phyloP scores from a whole-genome alignment of 1,284 basidiomycete genomes.

The Fomitopsis pinicola region DNA sequence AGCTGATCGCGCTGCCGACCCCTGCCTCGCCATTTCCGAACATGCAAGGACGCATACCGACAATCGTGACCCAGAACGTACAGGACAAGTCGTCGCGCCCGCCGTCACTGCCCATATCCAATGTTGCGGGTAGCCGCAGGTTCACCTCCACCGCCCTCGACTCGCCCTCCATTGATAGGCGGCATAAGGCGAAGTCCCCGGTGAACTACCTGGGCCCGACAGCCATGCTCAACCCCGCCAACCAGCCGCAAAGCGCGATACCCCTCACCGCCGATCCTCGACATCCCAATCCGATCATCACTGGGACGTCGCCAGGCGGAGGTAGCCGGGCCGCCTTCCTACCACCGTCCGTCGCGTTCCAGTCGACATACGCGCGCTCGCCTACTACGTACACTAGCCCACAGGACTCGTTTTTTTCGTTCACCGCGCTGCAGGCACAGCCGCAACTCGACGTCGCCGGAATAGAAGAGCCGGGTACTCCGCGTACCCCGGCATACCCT shows the following conservation, averaged over 20 bases:
- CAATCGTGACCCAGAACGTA: neutral
- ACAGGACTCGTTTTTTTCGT: slow-evolving; percentile 17
- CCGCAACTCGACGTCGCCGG: slow-evolving; percentile 18
- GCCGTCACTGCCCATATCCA: slow-evolving; percentile 11
- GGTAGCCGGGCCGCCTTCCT: slow-evolving; percentile 26
- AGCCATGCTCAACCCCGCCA: slow-evolving; percentile 28
- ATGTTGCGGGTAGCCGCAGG: slow-evolving; percentile 53
- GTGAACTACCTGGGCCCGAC: slow-evolving; percentile 35
- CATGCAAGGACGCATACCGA: slow-evolving; percentile 10
- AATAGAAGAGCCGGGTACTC: slow-evolving; percentile 20
- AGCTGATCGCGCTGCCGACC: slow-evolving; percentile 57
- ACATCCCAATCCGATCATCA: slow-evolving; percentile 14
- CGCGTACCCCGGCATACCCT: slow-evolving; percentile 68
- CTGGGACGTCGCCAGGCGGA: slow-evolving; percentile 11
- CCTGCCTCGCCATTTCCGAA: slow-evolving; percentile 71
- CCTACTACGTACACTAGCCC: slow-evolving; percentile 45
- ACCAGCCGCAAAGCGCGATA: slow-evolving; percentile 23
- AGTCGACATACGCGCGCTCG: slow-evolving; percentile 35
- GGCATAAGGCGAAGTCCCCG: slow-evolving; percentile 21
- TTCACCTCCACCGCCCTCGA: slow-evolving; percentile 43
- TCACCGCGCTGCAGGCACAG: slow-evolving; percentile 13
- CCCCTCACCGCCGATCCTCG: slow-evolving; percentile 13
- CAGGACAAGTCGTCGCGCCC: slow-evolving; percentile 5
- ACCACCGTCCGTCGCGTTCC: slow-evolving; percentile 36
- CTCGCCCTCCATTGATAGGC: slow-evolving; percentile 13